Evolutionary conservation across 2,329 filamentous ascomycete genomes (phyloP).

Genomic region (Volutella citrinella): DNA sequence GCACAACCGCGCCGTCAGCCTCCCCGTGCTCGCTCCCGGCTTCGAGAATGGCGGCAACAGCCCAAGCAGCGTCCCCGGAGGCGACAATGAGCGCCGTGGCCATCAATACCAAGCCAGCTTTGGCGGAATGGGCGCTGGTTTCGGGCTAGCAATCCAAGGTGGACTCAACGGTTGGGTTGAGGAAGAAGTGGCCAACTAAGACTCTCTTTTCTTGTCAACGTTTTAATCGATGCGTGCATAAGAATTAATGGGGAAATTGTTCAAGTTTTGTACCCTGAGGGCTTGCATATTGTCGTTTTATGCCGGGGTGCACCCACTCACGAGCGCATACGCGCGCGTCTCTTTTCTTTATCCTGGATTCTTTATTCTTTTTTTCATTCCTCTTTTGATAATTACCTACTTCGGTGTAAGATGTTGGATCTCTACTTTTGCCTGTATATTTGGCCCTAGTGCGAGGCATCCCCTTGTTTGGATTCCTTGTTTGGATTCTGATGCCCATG

Average conservation of each 20-base stretch:
- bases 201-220: slow-evolving; percentile 21
- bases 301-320: slow-evolving; percentile 22
- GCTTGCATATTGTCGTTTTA: slow-evolving; percentile 24
- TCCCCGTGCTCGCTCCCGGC: slow-evolving; percentile 68
- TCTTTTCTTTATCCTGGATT: slow-evolving; percentile 14
- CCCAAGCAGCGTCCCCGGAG: slow-evolving; percentile 44
- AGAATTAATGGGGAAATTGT: slow-evolving; percentile 30
- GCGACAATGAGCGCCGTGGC: slow-evolving; percentile 56
- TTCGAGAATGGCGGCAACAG: slow-evolving; percentile 59
- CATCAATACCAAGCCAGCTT: slow-evolving; percentile 66
- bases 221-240: slow-evolving; percentile 16
- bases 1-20: slow-evolving; percentile 80
- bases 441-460: slow-evolving; percentile 13
- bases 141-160: slow-evolving; percentile 61
- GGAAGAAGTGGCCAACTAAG: slow-evolving; percentile 61
- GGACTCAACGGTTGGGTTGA: slow-evolving; percentile 67
- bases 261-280: too few species aligned
- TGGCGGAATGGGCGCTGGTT: slow-evolving; percentile 57
- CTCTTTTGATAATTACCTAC: slow-evolving; percentile 28
- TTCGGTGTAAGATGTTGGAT: slow-evolving; percentile 31
- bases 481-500: neutral
- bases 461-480: slow-evolving; percentile 1
- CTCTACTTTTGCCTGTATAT: slow-evolving; percentile 18
- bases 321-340: slow-evolving; percentile 17
- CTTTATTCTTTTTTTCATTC: slow-evolving; percentile 25